Evolutionary conservation across 176 grass and related monocot species (phyloP), one percentile per base, ranked within the genome.

Genomic region (Bromus sterilis): DNA sequence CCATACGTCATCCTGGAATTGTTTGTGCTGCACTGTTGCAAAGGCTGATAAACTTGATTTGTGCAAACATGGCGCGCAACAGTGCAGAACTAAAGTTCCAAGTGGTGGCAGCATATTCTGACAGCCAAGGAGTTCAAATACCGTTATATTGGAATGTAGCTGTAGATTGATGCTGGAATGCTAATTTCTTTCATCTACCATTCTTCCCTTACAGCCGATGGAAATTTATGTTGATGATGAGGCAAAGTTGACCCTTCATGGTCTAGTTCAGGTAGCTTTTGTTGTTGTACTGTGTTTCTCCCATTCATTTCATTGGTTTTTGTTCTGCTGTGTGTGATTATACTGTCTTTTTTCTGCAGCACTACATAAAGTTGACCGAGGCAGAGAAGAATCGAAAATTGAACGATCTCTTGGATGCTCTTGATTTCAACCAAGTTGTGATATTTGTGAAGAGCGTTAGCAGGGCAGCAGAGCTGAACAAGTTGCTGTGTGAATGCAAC

Each of bases 151-250:
- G 88, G 78, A 82, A 53, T 91, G 87, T 43, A 81, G 65, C 65
- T 65, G 85, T 91, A 89, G 82, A 42, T 82, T 93, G 95, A 87
- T 48, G 90, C 34, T 53, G 87, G 66, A 81, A 77, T 69, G 67
- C 93, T 94, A 94, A 94, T 85, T 60, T 84, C 80, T 99, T 99
- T 93, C 73, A 93, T 95, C 76, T 96, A 86, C 64, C 77, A 68
- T 93, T 93, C 67, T 98, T 91, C 84, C 83, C 85, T 90, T 99
- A 82, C 97, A 99, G 97, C 97, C 97, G 1, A 99, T 99, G 97
- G 97, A 99, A 96, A 96, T 99, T 89, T 99, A 99, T 91, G 97
- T 99, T 44, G 97, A 99, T 26, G 97, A 99, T 90, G 97, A 99
- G 88, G 97, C 97, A 48, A 99, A 99, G 73, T 75, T 99, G 70